phyloP scores from a whole-genome alignment of 176 grass and related monocot species.

The Neostapfia colusana region DNA sequence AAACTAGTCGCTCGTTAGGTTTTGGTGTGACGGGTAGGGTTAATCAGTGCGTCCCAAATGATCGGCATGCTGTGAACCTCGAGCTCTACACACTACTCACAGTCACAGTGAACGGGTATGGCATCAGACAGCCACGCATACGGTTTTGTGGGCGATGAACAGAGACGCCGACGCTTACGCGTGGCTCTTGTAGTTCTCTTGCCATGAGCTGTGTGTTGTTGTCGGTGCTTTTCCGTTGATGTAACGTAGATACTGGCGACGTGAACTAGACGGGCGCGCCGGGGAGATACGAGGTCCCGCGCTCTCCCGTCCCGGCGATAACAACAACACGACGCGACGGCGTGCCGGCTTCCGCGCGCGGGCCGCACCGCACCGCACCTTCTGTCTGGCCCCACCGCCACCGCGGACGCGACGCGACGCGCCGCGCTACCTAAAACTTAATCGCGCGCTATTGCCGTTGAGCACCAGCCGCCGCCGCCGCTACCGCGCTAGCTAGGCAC shows the following conservation, averaged over 20 bases:
- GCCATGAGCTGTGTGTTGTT: not conserved
- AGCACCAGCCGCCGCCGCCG: not conserved
- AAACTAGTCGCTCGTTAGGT: slow-evolving; percentile 28
- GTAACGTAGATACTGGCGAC: not conserved
- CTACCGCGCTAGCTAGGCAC: not conserved
- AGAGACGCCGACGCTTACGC: not conserved
- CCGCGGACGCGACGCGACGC: not conserved
- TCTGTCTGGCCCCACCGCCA: not conserved
- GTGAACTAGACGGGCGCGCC: not conserved
- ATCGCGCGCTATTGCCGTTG: not conserved
- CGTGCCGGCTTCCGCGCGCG: not conserved
- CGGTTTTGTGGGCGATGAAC: not conserved
- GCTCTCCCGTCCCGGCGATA: not conserved
- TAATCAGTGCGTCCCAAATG: not conserved
- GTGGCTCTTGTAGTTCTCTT: not conserved
- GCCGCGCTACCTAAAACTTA: not conserved
- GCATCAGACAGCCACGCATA: too few relatives aligned
- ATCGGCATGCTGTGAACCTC: too few relatives aligned
- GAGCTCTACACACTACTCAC: not conserved
- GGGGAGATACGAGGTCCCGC: not conserved
- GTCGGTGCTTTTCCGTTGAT: not conserved
- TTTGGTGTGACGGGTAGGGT: slow-evolving; percentile 17
- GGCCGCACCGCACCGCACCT: not conserved
- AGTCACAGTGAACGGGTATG: too few relatives aligned
- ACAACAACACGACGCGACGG: not conserved